These are phyloP conservation scores for Colletotrichum godetiae DNA, from an alignment of 2,329 filamentous ascomycete species.

Conservation along the genomic window DNA sequence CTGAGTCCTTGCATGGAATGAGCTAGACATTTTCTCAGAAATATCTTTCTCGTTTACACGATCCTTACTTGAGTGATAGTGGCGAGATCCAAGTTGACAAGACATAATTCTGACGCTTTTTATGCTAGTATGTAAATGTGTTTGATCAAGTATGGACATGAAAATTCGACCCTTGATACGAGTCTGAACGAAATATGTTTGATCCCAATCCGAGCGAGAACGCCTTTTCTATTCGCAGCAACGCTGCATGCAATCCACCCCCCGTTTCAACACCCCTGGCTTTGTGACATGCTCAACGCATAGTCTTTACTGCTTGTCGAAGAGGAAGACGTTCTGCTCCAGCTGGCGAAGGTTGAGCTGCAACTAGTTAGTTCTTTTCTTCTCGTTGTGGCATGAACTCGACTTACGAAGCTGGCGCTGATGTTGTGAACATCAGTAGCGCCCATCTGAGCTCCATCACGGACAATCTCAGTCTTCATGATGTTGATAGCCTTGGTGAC, in stretches of 20 bases:
- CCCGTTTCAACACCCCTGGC: not conserved
- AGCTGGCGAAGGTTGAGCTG: constrained; percentile 32
- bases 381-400: no score
- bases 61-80: no score
- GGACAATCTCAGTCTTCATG: constrained; percentile 58
- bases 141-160: constrained; percentile 14
- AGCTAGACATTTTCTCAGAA: not conserved
- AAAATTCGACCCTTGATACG: not conserved
- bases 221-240: not conserved
- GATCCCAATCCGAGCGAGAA: not conserved
- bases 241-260: constrained; percentile 1
- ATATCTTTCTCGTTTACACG: not conserved
- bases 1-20: no score
- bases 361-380: not conserved
- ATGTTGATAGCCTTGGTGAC: constrained; percentile 58
- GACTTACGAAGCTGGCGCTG: constrained; percentile 31
- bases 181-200: not conserved
- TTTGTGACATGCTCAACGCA: not conserved
- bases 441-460: constrained; percentile 49
- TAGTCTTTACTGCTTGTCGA: constrained; percentile 7
- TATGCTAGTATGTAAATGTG: not conserved
- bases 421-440: constrained; percentile 43
- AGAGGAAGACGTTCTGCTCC: constrained; percentile 28
- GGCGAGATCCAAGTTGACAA: rapidly evolving
- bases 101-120: not conserved